Percentiles rank a stretch among this genome's conserved stretches.
Evolutionary conservation across 208 protist species (phyloP).

Genomic region (Leishmania amazonensis): DNA sequence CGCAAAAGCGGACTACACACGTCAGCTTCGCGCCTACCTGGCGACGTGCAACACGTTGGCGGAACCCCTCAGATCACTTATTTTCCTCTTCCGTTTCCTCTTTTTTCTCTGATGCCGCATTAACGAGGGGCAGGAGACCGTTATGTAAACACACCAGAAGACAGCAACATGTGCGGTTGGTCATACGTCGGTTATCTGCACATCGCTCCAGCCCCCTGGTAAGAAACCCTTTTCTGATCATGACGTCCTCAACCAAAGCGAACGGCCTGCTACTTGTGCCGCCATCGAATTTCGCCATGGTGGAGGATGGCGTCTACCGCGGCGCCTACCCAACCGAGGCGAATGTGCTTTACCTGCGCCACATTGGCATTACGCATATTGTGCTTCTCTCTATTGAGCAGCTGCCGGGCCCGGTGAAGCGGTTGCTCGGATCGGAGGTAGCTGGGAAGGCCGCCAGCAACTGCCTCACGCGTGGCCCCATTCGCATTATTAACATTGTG

Average conservation of each 20-base stretch:
- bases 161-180: background rate
- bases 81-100: background rate
- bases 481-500: conserved; percentile 60
- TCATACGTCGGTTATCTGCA: background rate
- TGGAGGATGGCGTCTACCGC: conserved; percentile 79
- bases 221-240: background rate
- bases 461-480: conserved; percentile 28
- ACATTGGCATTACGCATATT: conserved; percentile 81
- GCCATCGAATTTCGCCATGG: conserved; percentile 80
- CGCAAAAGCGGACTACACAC: background rate
- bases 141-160: background rate
- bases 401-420: conserved; percentile 56
- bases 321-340: conserved; percentile 80
- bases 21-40: background rate
- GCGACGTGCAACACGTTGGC: background rate
- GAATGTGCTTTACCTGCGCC: conserved; percentile 70
- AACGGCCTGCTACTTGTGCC: conserved; percentile 37
- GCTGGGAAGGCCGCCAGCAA: conserved; percentile 12
- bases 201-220: background rate
- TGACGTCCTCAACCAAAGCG: background rate
- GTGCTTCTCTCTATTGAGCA: conserved; percentile 84
- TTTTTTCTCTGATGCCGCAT: background rate
- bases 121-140: background rate
- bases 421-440: conserved; percentile 26
- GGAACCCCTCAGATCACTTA: background rate